Percentiles rank a stretch among this genome's conserved stretches.
Evolutionary conservation across 2,329 filamentous ascomycete genomes (phyloP).

Genomic region (Neofusicoccum laricinum): DNA sequence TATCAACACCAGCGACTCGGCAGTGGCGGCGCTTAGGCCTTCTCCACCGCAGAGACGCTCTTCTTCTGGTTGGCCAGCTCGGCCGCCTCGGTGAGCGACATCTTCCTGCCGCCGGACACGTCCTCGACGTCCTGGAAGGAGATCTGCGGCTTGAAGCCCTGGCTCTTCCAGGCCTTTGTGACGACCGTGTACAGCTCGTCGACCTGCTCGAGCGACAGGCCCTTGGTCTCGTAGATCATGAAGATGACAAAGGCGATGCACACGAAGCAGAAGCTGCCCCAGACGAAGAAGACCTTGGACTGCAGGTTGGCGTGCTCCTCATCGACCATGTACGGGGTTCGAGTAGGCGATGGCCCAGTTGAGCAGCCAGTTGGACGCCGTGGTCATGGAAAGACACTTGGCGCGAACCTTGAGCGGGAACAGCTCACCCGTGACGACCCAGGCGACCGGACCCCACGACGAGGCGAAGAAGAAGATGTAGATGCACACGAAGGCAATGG

Average conservation of each 20-base stretch:
- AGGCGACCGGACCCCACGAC: conserved; percentile 74
- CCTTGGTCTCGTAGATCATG: conserved; percentile 70
- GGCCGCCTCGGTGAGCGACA: conserved; percentile 16
- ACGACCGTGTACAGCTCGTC: conserved; percentile 76
- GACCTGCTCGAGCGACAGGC: conserved; percentile 74
- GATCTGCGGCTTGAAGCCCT: conserved; percentile 56
- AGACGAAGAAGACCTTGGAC: conserved; percentile 54
- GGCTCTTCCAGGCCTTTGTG: conserved; percentile 68
- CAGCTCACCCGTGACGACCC: conserved; percentile 52
- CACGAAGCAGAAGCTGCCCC: conserved; percentile 53
- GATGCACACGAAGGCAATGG: conserved; percentile 54
- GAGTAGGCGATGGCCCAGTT: conserved; percentile 65
- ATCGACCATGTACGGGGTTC: conserved; percentile 66
- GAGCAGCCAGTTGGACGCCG: conserved; percentile 55
- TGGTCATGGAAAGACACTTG: conserved; percentile 51
- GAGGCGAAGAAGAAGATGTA: conserved; percentile 80
- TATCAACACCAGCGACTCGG: no score
- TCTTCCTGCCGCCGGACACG: conserved; percentile 20
- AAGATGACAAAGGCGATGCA: conserved; percentile 66
- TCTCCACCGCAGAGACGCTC: background rate
- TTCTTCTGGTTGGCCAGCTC: background rate
- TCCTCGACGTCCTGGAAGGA: conserved; percentile 32
- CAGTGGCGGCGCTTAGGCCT: background rate
- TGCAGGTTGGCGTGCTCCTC: conserved; percentile 63
- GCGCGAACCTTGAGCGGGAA: conserved; percentile 47